These are phyloP conservation scores for Hevea brasiliensis DNA, from an alignment of 345 rosid species.

Conservation along the genomic window DNA sequence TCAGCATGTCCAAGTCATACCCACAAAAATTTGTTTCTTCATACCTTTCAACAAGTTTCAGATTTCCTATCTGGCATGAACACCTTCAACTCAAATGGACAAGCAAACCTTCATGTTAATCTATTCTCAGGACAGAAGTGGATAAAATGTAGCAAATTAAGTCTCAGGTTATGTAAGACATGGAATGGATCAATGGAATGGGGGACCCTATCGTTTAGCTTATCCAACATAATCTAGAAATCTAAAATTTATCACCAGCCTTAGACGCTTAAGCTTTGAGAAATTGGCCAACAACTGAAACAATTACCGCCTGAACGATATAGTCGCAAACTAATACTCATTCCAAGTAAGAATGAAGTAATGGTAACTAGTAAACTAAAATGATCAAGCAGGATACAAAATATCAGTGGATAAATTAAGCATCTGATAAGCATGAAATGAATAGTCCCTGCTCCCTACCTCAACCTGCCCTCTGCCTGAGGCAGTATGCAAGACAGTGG, in stretches of 20 bases:
- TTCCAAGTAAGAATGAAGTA: neutral
- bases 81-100: neutral
- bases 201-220: no score
- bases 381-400: neutral
- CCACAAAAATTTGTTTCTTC: no score
- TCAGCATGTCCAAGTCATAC: neutral
- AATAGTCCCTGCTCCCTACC: constrained; percentile 52
- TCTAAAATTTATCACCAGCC: neutral
- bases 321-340: neutral
- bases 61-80: neutral
- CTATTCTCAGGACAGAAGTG: neutral
- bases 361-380: neutral
- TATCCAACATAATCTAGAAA: neutral
- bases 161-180: no score
- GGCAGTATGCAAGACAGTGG: constrained; percentile 76
- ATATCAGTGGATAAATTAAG: neutral
- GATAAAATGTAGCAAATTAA: neutral
- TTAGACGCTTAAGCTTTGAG: neutral
- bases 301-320: neutral
- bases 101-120: neutral
- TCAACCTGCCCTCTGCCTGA: constrained; percentile 80
- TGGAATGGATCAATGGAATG: no score
- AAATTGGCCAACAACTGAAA: neutral
- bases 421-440: neutral
- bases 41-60: neutral